Evolutionary conservation across 169 alveolate species (phyloP), one percentile per base, ranked within the genome.

Genomic region (Cryptosporidium xiaoi): DNA sequence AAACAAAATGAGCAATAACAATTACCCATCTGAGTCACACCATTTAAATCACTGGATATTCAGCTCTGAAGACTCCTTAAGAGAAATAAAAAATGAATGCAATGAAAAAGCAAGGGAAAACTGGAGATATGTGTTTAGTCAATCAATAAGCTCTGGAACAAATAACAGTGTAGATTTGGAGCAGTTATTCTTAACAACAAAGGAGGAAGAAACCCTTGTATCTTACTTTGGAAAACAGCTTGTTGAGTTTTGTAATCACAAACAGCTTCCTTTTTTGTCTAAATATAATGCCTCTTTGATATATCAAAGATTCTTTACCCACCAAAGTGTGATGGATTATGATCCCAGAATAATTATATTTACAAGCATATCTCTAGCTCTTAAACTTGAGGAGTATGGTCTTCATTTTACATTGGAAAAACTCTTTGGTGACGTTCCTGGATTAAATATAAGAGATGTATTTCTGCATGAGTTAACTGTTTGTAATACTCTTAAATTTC

Each of bases 281-380:
- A 77, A 60, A n/a, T 77, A 77, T 46, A 77, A 62, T 40, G 87
- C 87, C 27, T 56, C 87, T 20, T n/a, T 90, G 48, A 51, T 90
- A 40, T 90, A 90, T 60, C 87, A 82, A 44, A 64, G 93, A 50
- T 90, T 90, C 64, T 90, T 82, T 68, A 83, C 89, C 24, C 65
- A 56, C 50, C 92, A 90, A 71, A 90, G 90, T 53, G 91, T 90
- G 40, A 85, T 90, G 84, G 90, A 65, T 18, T 90, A 90, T 77
- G 93, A 90, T 69, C 93, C 93, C 20, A 87, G 93, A 69, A 90
- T 90, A 31, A 85, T 90, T 68, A 90, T 90, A 53, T 90, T 90
- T 51, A 90, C 93, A 24, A 82, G 93, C 56, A 83, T 90, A 18
- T 83, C 91, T 16, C 82, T 90, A 66, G 93, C 93, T 8, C 65